Percentiles rank a stretch among this genome's conserved stretches.
Evolutionary conservation across 768 basidiomycete species (phyloP).

Genomic region (Sarcodon sp.): DNA sequence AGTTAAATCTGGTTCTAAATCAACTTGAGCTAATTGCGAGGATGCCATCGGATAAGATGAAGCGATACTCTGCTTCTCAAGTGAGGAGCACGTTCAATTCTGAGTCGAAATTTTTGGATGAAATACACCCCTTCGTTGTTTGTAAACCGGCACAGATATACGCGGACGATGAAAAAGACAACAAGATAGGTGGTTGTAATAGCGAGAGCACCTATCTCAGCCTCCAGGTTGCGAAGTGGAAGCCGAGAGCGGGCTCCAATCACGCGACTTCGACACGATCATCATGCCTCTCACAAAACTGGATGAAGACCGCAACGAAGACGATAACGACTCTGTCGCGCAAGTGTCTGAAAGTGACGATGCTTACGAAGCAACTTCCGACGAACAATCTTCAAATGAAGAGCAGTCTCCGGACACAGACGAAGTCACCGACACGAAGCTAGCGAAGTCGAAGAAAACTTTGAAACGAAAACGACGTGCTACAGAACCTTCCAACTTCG

Average conservation of each 20-base stretch:
- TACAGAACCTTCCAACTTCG: constrained; percentile 62
- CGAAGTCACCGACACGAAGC: constrained; percentile 43
- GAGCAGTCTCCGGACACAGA: constrained; percentile 33
- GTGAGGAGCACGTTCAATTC: too few relatives aligned
- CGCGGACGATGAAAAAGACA: neutral
- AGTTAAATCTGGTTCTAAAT: constrained; percentile 71
- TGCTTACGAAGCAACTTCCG: constrained; percentile 11
- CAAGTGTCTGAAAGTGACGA: neutral
- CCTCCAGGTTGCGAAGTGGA: neutral
- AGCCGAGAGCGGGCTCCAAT: neutral
- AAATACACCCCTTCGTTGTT: too few relatives aligned
- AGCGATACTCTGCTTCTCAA: too few relatives aligned
- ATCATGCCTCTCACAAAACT: constrained; percentile 4
- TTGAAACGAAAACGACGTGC: constrained; percentile 76
- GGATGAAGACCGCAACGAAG: constrained; percentile 9
- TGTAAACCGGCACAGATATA: neutral
- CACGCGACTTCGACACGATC: neutral
- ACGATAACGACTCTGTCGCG: constrained; percentile 2
- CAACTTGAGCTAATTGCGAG: constrained; percentile 22
- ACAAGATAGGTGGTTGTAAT: neutral
- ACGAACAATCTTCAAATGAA: constrained; percentile 7
- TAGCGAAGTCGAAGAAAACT: constrained; percentile 64
- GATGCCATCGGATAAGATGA: constrained; percentile 15
- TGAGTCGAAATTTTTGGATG: too few relatives aligned
- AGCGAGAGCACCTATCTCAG: neutral